phyloP scores from a whole-genome alignment of 345 rosid genomes.

The Corchorus capsularis region DNA sequence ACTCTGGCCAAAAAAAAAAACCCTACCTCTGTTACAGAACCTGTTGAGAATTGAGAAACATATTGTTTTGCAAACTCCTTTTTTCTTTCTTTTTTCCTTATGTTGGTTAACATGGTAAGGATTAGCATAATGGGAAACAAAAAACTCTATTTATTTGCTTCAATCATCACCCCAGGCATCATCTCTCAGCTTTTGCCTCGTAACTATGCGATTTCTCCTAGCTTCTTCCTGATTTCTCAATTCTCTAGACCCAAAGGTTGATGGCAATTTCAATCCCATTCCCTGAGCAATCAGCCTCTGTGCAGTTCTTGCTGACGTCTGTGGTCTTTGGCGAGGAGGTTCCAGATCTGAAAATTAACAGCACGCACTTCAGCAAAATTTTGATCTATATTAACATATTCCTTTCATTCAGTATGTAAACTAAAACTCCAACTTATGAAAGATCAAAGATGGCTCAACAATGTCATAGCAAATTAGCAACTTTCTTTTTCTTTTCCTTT shows the following conservation, averaged over 20 bases:
- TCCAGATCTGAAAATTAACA: constrained; percentile 61
- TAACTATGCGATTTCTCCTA: constrained; percentile 67
- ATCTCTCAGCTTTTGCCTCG: constrained; percentile 74
- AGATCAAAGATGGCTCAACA: not conserved
- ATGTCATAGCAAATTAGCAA: not conserved
- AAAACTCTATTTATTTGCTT: not conserved
- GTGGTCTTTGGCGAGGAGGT: constrained; percentile 85
- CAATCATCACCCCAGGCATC: constrained; percentile 91
- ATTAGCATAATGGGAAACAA: not conserved
- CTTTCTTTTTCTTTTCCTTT: not conserved
- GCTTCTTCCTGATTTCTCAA: constrained; percentile 82
- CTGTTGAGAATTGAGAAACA: not conserved
- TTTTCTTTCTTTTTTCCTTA: not conserved
- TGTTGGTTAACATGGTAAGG: not conserved
- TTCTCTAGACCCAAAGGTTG: constrained; percentile 63
- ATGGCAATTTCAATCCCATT: constrained; percentile 83
- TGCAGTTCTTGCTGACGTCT: constrained; percentile 92
- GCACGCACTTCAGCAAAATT: not conserved
- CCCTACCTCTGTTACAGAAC: not conserved
- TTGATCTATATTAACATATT: not conserved
- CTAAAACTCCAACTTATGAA: not conserved
- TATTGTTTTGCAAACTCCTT: not conserved
- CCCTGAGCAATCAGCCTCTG: constrained; percentile 88
- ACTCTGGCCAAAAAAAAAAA: too few species aligned
- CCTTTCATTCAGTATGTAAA: not conserved